Evolutionary conservation across 2,329 filamentous ascomycete species (phyloP), one percentile per base, ranked within the genome.

Genomic region (Stagonosporopsis rhizophila): DNA sequence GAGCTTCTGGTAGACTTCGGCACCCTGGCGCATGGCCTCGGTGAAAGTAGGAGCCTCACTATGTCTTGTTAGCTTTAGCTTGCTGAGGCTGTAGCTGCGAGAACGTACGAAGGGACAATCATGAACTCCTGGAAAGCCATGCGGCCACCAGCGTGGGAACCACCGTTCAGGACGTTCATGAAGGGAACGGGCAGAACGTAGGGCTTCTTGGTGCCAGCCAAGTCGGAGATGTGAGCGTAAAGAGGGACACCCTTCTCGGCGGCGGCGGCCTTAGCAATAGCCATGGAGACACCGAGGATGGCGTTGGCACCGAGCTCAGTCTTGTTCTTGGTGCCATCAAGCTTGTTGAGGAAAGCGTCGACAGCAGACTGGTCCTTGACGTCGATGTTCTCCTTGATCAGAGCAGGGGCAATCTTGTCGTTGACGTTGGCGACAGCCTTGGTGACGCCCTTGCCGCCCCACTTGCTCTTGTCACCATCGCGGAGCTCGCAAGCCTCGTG

Each of bases 1-100:
- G 74, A 99, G 90, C 82, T 91, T 90, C 82, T 98, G 94, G 89
- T 99, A 99, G 74, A 97, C 92, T 83, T 99, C 95, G 72, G 94
- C 82, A 80, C 95, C 95, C 82, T 96, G 92, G 79, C 94, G 93
- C 83, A 99, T 89, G 77, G 89, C 95, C 86, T 99, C 95, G 70
- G 89, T 87, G 88, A 99, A 99, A 62, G 90, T 89, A 60, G 92
- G 89, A 68, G 95, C 95, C 62, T 87, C 84, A 69, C 89, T 92
- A 59, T 20, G 14, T 22, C 14, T 30, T 61, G 58, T 58, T 46
- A 54, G 38, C 30, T 51, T 20, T 68, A 28, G 6, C 70, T 64
- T 51, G 44, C 23, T n/a, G 19, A 34, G 40, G n/a, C 2, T 23
- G 22, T n/a, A 34, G 2, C 28, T 32, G 27, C 9, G 38, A 37